Evolutionary conservation across 495 filamentous ascomycete genomes (phyloP).

Genomic region (Podospora conica): DNA sequence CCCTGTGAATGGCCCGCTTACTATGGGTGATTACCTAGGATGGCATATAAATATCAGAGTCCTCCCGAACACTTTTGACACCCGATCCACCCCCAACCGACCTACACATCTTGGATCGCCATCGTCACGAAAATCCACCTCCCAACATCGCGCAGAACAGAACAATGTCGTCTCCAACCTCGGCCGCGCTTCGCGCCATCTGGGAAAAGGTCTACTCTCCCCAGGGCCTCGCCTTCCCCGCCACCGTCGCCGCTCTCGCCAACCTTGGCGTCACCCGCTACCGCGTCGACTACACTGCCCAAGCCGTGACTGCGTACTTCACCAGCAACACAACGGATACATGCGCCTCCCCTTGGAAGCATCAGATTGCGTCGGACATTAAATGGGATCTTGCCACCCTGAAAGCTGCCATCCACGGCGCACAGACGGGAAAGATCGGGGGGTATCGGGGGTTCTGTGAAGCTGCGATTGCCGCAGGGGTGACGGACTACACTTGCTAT

Average conservation of each 20-base stretch:
- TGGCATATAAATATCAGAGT: too few relatives aligned
- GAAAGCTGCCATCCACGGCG: not conserved
- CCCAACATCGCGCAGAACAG: not conserved
- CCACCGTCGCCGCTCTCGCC: not conserved
- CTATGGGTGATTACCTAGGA: too few relatives aligned
- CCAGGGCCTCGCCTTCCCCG: constrained; percentile 1
- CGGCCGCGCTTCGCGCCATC: not conserved
- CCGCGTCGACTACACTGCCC: constrained; percentile 1
- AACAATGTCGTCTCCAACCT: not conserved
- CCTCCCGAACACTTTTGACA: too few relatives aligned
- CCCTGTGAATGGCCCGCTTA: too few relatives aligned
- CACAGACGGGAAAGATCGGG: not conserved
- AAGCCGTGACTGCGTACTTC: not conserved
- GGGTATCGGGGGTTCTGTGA: not conserved
- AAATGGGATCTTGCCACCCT: not conserved
- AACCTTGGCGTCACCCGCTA: not conserved
- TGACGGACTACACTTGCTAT: not conserved
- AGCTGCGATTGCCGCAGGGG: not conserved
- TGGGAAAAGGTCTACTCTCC: constrained; percentile 4
- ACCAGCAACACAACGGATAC: not conserved
- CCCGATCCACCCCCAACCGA: too few relatives aligned
- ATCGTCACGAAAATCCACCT: too few relatives aligned
- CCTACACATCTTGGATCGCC: too few relatives aligned
- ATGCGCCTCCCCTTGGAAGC: not conserved
- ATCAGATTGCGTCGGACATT: not conserved